Conservation (phyloP, 1,284 basidiomycete species). For the Trichosporon faecale region DNA sequence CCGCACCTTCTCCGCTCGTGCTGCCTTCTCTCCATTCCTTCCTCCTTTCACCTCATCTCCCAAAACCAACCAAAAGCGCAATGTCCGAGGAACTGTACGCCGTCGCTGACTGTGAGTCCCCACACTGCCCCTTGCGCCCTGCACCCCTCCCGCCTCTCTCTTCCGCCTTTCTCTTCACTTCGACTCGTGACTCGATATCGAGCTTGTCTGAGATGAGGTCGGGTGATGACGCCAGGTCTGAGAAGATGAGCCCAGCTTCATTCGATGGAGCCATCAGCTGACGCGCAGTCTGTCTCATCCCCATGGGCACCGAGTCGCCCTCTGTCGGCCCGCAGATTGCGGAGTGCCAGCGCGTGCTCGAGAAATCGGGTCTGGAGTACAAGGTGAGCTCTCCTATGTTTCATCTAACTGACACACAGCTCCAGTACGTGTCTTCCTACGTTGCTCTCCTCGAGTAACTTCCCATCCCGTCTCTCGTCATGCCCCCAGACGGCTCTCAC, state of each 20-base stretch:
- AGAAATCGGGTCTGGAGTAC: slow-evolving; percentile 74
- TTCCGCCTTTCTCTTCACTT: background rate
- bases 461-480: too few relatives aligned
- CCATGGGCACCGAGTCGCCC: slow-evolving; percentile 48
- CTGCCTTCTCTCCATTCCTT: background rate
- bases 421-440: slow-evolving; percentile 57
- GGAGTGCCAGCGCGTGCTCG: slow-evolving; percentile 70
- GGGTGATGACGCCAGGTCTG: too few relatives aligned
- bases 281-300: slow-evolving; percentile 50
- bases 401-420: slow-evolving; percentile 16
- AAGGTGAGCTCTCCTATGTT: slow-evolving; percentile 57
- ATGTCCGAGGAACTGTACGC: slow-evolving; percentile 25
- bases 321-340: slow-evolving; percentile 55
- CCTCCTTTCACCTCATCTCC: too few relatives aligned
- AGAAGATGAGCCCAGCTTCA: background rate
- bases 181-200: too few relatives aligned
- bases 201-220: too few relatives aligned
- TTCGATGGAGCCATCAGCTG: background rate
- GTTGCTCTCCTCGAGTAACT: too few relatives aligned
- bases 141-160: background rate
- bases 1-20: background rate
- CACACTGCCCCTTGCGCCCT: too few relatives aligned
- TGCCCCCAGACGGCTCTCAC: too few relatives aligned
- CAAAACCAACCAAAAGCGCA: background rate
- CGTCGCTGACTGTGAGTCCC: slow-evolving; percentile 29